A percentile compares a stretch with the other conserved stretches of the same genome.
phyloP scores from a whole-genome alignment of 116 monocot species.

The Iris pallida region DNA sequence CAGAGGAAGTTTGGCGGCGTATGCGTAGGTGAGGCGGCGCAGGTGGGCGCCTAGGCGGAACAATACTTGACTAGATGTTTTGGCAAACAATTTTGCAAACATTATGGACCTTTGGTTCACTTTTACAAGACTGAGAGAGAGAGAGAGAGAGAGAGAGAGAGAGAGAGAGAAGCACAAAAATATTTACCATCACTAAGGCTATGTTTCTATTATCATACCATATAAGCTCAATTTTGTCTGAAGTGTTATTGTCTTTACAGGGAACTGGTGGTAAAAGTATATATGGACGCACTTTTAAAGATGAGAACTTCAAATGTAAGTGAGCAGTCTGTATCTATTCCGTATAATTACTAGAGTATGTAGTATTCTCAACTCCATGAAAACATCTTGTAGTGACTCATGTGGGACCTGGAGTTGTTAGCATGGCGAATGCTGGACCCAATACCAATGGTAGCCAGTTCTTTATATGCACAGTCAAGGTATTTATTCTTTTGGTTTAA shows the following conservation, averaged over 20 bases:
- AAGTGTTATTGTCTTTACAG: slow-evolving; percentile 21
- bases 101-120: no score
- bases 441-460: slow-evolving; percentile 95
- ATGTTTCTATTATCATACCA: no score
- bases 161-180: no score
- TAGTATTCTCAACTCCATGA: not conserved
- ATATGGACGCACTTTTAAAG: slow-evolving; percentile 85
- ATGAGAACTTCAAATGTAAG: slow-evolving; percentile 86
- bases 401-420: slow-evolving; percentile 69
- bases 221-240: no score
- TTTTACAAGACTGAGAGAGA: no score
- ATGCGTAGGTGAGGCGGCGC: no score
- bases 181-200: no score
- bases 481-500: slow-evolving; percentile 14
- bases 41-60: no score
- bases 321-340: not conserved
- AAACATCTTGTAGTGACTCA: slow-evolving; percentile 46
- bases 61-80: no score
- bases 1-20: no score
- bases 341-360: not conserved
- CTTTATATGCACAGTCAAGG: slow-evolving; percentile 90
- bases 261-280: slow-evolving; percentile 93
- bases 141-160: no score
- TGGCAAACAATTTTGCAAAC: no score
- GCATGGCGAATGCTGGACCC: slow-evolving; percentile 93